Evolutionary conservation across 148 eudicot species (phyloP), one percentile per base, ranked within the genome.

Genomic region (Chenopodium suecicum): DNA sequence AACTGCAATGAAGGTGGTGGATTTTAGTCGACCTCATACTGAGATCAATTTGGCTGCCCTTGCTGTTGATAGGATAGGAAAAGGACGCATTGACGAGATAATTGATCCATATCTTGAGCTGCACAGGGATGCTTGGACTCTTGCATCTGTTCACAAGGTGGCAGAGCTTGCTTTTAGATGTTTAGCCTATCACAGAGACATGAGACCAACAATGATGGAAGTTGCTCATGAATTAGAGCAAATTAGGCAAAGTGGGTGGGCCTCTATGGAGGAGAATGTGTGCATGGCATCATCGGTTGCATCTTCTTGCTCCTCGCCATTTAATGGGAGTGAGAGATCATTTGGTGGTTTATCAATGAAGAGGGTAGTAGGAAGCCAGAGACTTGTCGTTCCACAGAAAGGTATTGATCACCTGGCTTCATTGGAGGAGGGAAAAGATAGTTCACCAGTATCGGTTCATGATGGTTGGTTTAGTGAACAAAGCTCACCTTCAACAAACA

Each of bases 401-500:
- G 79, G 66, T 0, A 50, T 54, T 0, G 90, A 87, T 79, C 78
- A 80, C 60, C 85, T 91, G 76, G 78, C 83, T 68, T 79, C 86
- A 14, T 82, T 84, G 81, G 90, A 89, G 71, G 91, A 90, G 77
- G 83, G 63, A 60, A 87, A 83, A 76, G 97, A 97, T 62, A 78
- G 88, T 79, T 97, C 99, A 2, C 99, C 97, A 1, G 95, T 97
- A 70, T 94, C 99, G 4, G 91, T 94, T 81, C 97, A 91, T 79
- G 99, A 94, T 63, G 83, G 87, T 74, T 97, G 99, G 97, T 80
- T 86, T 29, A 97, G 99, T 75, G 98, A 88, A 81, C 87, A 90
- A 67, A 97, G 99, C 85, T 94, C 98, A 0, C 99, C 99, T 82
- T 91, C 99, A 32, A 82, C 98, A 64, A 94, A 86, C 79, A 94